A percentile compares a stretch with the other conserved stretches of the same genome.
phyloP scores from a whole-genome alignment of 305 asterid species.

The Fraxinus albicans region DNA sequence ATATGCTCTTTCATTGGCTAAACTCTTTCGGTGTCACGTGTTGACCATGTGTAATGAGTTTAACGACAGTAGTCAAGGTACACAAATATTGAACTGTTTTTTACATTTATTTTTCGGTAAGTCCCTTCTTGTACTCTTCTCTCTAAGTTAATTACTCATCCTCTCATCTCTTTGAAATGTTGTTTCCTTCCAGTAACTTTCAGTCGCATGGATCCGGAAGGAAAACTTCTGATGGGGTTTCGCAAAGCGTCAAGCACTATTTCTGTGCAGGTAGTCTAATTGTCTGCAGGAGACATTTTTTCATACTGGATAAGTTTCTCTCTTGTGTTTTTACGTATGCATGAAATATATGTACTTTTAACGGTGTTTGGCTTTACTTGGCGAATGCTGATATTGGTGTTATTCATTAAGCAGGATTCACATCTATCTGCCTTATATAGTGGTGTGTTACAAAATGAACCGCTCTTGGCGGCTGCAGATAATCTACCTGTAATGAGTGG shows the following conservation, averaged over 20 bases:
- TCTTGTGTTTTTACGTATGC: not conserved
- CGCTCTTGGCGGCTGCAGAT: slow-evolving; percentile 56
- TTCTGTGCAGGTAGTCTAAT: slow-evolving; percentile 50
- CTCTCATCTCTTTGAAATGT: slow-evolving; percentile 23
- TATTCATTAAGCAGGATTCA: slow-evolving; percentile 55
- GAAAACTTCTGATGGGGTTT: slow-evolving; percentile 92
- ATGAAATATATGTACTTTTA: slow-evolving; percentile 1
- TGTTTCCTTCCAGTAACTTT: slow-evolving; percentile 68
- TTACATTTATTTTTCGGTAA: not conserved
- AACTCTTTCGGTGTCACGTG: not conserved
- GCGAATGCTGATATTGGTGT: slow-evolving; percentile 10
- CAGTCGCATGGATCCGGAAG: slow-evolving; percentile 98
- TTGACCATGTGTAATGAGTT: not conserved
- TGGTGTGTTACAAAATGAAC: slow-evolving; percentile 56
- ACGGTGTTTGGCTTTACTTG: slow-evolving; percentile 3
- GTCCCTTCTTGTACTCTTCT: not conserved
- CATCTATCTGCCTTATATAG: slow-evolving; percentile 45
- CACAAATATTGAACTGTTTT: not conserved
- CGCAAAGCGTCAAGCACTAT: slow-evolving; percentile 70
- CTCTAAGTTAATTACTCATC: not conserved
- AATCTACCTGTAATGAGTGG: slow-evolving; percentile 57
- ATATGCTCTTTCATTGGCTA: not conserved
- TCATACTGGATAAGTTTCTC: not conserved
- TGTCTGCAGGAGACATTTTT: not conserved
- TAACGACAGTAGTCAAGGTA: not conserved